Percentiles rank a stretch among this genome's conserved stretches.
phyloP scores from a whole-genome alignment of 352 stramenopile species.

The Phytophthora sp. region DNA sequence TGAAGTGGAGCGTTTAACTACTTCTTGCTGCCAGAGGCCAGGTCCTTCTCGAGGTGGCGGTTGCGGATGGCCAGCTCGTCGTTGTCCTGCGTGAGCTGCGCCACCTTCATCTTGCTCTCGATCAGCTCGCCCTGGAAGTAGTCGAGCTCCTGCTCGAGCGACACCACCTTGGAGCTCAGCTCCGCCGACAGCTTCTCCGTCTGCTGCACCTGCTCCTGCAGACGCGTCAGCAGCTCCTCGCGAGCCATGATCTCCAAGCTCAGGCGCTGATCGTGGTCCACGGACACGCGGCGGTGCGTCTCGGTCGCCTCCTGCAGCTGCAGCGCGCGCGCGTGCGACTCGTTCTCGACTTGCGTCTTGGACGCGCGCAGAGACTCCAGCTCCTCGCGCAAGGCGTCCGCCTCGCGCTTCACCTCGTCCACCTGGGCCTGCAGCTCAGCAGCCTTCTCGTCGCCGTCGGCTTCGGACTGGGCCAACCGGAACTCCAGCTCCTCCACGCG shows the following conservation, averaged over 20 bases:
- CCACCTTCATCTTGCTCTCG: constrained; percentile 85
- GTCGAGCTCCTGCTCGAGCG: constrained; percentile 78
- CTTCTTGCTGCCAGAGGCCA: constrained; percentile 25
- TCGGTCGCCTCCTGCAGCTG: constrained; percentile 54
- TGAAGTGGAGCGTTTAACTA: constrained; percentile 24
- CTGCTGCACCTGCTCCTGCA: constrained; percentile 45
- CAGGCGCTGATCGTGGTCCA: constrained; percentile 57
- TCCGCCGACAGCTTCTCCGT: constrained; percentile 39
- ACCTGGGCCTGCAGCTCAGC: constrained; percentile 60
- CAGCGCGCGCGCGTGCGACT: constrained; percentile 48
- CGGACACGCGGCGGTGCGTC: constrained; percentile 39
- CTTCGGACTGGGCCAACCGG: constrained; percentile 42
- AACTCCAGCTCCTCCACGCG: constrained; percentile 71
- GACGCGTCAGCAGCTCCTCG: constrained; percentile 53
- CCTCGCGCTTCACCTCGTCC: constrained; percentile 55
- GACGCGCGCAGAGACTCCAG: constrained; percentile 49
- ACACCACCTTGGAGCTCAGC: constrained; percentile 41
- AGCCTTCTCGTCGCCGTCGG: constrained; percentile 43
- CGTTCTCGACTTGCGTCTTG: constrained; percentile 60
- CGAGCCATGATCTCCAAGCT: constrained; percentile 49
- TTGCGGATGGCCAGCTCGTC: constrained; percentile 68
- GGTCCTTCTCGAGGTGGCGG: constrained; percentile 70
- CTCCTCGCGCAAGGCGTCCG: constrained; percentile 49
- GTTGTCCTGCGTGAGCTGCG: constrained; percentile 73
- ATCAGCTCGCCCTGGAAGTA: constrained; percentile 87